A percentile compares a stretch with the other conserved stretches of the same genome.
These are phyloP conservation scores for Rhodotorula graminis DNA, from an alignment of 768 basidiomycete species.

Conservation along the genomic window DNA sequence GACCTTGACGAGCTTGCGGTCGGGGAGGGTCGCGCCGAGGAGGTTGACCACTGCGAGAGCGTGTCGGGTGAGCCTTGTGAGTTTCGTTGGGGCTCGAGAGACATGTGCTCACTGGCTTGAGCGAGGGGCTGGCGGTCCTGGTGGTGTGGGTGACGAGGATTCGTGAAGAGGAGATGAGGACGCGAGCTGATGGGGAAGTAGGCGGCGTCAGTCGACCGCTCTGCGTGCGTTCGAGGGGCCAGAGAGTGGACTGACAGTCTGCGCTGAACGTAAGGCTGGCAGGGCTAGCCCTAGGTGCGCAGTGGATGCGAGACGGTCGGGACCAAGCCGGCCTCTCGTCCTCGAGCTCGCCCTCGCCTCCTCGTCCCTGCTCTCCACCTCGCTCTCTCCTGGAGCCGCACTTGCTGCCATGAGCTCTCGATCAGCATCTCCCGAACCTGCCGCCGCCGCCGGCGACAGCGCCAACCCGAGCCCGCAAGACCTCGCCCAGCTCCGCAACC, in stretches of 20 bases:
- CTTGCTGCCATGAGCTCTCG: not conserved
- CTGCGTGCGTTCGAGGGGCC: too few relatives aligned
- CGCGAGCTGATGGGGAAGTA: not conserved
- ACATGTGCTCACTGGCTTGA: not conserved
- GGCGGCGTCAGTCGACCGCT: not conserved
- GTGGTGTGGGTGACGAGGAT: not conserved
- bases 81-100: accelerated
- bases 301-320: too few relatives aligned
- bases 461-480: not conserved
- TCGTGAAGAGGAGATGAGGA: not conserved
- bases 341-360: not conserved
- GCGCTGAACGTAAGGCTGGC: not conserved
- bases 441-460: not conserved
- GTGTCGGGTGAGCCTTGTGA: not conserved
- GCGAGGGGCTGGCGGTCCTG: not conserved
- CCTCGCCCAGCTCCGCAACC: conserved; percentile 19
- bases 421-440: not conserved
- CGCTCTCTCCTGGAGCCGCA: too few relatives aligned
- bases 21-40: conserved; percentile 75
- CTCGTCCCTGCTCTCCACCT: not conserved
- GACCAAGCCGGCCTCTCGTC: too few relatives aligned
- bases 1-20: conserved; percentile 71
- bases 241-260: not conserved
- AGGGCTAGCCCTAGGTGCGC: too few relatives aligned
- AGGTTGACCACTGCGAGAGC: conserved; percentile 52